Evolutionary conservation across 2,329 filamentous ascomycete species (phyloP), one percentile per base, ranked within the genome.

Genomic region (Fusarium brevicatenulatum): DNA sequence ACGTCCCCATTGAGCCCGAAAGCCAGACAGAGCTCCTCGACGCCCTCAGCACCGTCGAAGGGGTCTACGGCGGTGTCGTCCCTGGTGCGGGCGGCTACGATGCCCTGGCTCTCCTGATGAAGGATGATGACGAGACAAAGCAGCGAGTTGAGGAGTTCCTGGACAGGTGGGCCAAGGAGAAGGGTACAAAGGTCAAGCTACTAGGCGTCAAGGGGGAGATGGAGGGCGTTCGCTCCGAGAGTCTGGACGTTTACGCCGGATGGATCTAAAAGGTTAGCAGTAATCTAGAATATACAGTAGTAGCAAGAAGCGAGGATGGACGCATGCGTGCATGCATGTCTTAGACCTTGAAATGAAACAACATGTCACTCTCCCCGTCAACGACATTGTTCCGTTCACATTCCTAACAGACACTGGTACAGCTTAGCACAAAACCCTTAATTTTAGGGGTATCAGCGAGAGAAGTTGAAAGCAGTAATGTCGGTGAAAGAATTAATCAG

Each of bases 81-180:
- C 96, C 96, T 0, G 96, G 96, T 0, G 96, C 96, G 0, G 96
- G 96, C 15, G 96, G 96, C 0, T 98, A 93, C 78, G 96, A 99
- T 85, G 96, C 96, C 3, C 87, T 97, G 62, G 93, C 92, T 2
- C 81, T 99, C 68, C 82, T 99, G 66, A 89, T 97, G 72, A 87
- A 88, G 77, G 93, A 98, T 76, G 90, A 93, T 59, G 86, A 86
- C 40, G 87, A 87, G 54, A 93, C 93, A 4, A 83, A 92, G 62
- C 79, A 80, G 28, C 83, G 85, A 18, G 82, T 98, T 28, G 86
- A 88, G 70, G 82, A 83, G 47, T 91, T 94, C 47, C 81, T 97
- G 66, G 84, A 83, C 25, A 83, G 84, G 32, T 98, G 94, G 91
- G 91, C 86, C 67, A 76, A 81, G 73, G 83, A 86, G 53, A 89